Base-by-base conservation (phyloP, 371 early-diverging fungal species). In the Mucor plumbeus region DNA sequence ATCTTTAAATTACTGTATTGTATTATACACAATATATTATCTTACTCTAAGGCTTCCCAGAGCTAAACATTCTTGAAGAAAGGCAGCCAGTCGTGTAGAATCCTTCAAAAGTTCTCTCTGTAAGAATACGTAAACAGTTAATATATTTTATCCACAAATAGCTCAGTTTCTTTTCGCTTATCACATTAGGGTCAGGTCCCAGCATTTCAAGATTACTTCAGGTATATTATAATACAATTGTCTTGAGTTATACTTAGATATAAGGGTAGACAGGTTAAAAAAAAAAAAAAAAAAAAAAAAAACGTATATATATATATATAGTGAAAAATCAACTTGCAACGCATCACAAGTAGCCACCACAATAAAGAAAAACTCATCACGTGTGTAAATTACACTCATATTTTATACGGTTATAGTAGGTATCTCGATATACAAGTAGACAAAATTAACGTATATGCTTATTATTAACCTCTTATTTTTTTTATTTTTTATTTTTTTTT, bases 1-100 rank as follows among this genome's bases (percentile, higher is more conserved):
- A 50, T 21, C 8, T 2, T 17, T 50, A 3, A 50, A 31, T 31
- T 9, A 0, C 31, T 10, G 14, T 53, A 0, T 26, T 31, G 10
- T 53, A 13, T 5, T 14, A 8, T 13, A 14, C 0, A 21, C 5
- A 26, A 48, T 9, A 31, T 26, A 11, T 33, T 39, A 10, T 33
- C 47, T 44, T 57, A 77, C 72, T 36, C 58, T 60, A 59, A 70
- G 66, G 43, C 54, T 68, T 5, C 73, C 71, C 10, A 73, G 57
- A 15, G 61, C 31, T 21, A 88, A 79, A 57, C 90, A 88, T 67
- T 91, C 90, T 34, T 85, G 79, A 58, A 90, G 75, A 63, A 90
- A 91, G 36, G 74, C 69, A 14, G 77, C 69, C 14, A 87, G 63
- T 47, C 85, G 31, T 13, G 67, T 61, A 10, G 68, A 71, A 54